Evolutionary conservation across 1,139 yeast species (phyloP).

Genomic region (Suhomyces yuchorum): DNA sequence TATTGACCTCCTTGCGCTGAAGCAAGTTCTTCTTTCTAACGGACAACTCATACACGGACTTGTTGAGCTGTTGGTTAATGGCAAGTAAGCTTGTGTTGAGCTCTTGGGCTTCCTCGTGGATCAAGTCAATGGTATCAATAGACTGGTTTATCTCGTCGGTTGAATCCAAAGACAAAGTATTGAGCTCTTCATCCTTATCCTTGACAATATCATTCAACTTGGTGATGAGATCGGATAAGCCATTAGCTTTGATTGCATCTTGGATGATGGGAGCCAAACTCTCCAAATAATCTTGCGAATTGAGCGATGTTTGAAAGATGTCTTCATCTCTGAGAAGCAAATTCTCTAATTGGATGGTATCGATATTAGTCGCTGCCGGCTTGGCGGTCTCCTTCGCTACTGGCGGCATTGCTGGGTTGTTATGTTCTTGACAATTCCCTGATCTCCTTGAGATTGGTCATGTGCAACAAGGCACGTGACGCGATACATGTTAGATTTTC

Average conservation of each 20-base stretch:
- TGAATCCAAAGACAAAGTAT: constrained; percentile 60
- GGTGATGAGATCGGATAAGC: constrained; percentile 57
- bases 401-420: constrained; percentile 2
- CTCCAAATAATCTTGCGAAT: constrained; percentile 74
- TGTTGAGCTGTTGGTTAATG: constrained; percentile 55
- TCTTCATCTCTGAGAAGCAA: constrained; percentile 48
- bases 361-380: constrained; percentile 15
- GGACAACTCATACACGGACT: constrained; percentile 65
- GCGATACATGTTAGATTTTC: background rate
- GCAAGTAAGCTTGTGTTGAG: constrained; percentile 55
- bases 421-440: background rate
- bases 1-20: constrained; percentile 57
- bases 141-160: constrained; percentile 57
- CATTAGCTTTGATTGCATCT: constrained; percentile 59
- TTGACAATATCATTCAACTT: constrained; percentile 59
- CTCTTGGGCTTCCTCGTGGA: constrained; percentile 54
- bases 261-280: constrained; percentile 79
- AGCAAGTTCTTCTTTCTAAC: constrained; percentile 58
- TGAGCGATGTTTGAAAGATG: constrained; percentile 50
- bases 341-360: constrained; percentile 43
- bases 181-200: constrained; percentile 65
- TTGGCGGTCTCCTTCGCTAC: constrained; percentile 11
- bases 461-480: background rate
- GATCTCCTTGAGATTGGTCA: background rate
- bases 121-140: constrained; percentile 59